Conservation (phyloP, 345 rosid genomes). For the Citrus inodora region DNA sequence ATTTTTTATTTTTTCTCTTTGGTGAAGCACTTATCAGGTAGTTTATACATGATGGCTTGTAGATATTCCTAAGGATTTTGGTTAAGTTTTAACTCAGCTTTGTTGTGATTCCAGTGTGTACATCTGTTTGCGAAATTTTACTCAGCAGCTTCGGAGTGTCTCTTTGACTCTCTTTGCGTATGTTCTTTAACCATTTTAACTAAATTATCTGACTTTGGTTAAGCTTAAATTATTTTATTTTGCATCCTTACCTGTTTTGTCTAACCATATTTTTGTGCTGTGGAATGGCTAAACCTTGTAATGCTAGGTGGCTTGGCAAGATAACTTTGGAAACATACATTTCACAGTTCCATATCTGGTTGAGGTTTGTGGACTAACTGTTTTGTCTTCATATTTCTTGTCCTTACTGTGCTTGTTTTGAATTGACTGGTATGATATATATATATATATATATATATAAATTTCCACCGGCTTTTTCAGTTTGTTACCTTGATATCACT, state of each 20-base stretch:
- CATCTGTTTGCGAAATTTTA: conserved; percentile 85
- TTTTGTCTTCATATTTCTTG: background rate
- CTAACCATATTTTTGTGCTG: background rate
- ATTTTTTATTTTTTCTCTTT: background rate
- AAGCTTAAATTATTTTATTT: background rate
- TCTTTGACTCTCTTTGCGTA: conserved; percentile 87
- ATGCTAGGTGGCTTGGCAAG: conserved; percentile 91
- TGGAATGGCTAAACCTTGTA: conserved; percentile 18
- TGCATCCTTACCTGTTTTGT: background rate
- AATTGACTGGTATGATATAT: background rate
- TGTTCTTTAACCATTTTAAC: conserved; percentile 25
- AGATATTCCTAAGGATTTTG: background rate
- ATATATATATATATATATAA: background rate
- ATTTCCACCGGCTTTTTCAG: background rate
- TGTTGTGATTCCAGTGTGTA: conserved; percentile 59
- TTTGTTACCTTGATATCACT: background rate
- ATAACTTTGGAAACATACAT: conserved; percentile 90
- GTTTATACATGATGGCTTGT: background rate
- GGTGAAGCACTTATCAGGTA: background rate
- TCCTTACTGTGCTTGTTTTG: background rate
- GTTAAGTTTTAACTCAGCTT: conserved; percentile 12
- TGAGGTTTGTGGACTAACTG: conserved; percentile 56
- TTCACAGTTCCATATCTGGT: conserved; percentile 97
- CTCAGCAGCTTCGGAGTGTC: conserved; percentile 71
- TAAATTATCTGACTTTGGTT: conserved; percentile 2